Percentiles rank a stretch among this genome's conserved stretches.
These are phyloP conservation scores for Centrapalus pauciflorus DNA, from an alignment of 129 eudicot species.

Conservation along the genomic window DNA sequence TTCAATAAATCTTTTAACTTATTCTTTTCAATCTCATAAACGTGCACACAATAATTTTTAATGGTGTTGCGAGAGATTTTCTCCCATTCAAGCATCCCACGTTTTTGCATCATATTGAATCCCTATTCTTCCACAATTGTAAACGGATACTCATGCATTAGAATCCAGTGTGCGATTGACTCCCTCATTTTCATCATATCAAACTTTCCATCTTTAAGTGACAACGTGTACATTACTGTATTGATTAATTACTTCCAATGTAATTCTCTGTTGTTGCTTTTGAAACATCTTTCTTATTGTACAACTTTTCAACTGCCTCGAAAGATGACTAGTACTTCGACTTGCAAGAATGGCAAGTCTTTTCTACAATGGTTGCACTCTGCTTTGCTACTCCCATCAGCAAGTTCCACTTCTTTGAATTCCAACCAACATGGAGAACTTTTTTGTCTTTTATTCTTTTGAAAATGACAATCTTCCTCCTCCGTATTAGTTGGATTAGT, in stretches of 20 bases:
- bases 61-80: no score
- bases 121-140: no score
- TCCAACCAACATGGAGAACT: background rate
- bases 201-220: background rate
- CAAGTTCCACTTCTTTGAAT: background rate
- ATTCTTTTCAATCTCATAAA: no score
- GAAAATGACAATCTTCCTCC: background rate
- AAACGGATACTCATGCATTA: no score
- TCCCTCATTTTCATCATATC: no score
- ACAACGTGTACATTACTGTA: background rate
- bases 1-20: no score
- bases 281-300: background rate
- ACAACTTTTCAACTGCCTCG: background rate
- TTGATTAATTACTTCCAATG: background rate
- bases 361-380: background rate
- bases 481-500: no score
- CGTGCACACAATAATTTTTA: no score
- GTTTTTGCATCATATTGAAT: no score
- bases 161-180: no score
- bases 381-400: background rate
- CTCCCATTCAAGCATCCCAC: no score
- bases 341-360: background rate
- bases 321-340: background rate
- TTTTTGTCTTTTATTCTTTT: background rate
- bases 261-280: slow-evolving; percentile 10